Conservation (phyloP, 1,284 basidiomycete genomes). For the Cryptococcus jaspeensis region DNA sequence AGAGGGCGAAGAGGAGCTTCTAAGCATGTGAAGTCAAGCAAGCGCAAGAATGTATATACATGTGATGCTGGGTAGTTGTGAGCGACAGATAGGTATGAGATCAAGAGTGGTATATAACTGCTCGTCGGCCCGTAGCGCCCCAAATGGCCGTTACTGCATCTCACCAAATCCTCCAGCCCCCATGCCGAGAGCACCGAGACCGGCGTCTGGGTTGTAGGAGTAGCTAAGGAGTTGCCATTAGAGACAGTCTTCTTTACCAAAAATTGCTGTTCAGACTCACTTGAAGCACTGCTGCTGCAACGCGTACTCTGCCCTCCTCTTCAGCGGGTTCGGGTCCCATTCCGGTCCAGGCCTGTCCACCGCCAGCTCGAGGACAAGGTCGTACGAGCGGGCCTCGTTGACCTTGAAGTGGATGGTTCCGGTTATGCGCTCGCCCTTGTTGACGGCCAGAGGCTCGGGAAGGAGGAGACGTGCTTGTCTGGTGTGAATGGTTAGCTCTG, state of each 20-base stretch:
- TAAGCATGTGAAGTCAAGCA: background rate
- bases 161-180: background rate
- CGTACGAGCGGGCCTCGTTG: conserved; percentile 48
- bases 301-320: conserved; percentile 38
- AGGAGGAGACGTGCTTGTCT: conserved; percentile 46
- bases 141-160: background rate
- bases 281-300: conserved; percentile 50
- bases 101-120: background rate
- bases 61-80: background rate
- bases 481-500: conserved; percentile 5
- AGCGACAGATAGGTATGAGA: background rate
- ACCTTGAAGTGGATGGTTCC: conserved; percentile 45
- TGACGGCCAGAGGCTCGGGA: conserved; percentile 51
- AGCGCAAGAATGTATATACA: background rate
- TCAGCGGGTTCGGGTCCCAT: conserved; percentile 31
- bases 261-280: conserved; percentile 26
- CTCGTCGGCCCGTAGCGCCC: background rate
- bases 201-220: conserved; percentile 22
- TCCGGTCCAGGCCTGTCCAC: conserved; percentile 37
- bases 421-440: conserved; percentile 44
- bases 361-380: conserved; percentile 41
- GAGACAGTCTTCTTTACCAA: background rate
- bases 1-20: background rate
- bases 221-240: conserved; percentile 6
- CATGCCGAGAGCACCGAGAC: background rate